Conservation (phyloP, 805 yeast genomes). For the Ogataea chonburiensis region DNA sequence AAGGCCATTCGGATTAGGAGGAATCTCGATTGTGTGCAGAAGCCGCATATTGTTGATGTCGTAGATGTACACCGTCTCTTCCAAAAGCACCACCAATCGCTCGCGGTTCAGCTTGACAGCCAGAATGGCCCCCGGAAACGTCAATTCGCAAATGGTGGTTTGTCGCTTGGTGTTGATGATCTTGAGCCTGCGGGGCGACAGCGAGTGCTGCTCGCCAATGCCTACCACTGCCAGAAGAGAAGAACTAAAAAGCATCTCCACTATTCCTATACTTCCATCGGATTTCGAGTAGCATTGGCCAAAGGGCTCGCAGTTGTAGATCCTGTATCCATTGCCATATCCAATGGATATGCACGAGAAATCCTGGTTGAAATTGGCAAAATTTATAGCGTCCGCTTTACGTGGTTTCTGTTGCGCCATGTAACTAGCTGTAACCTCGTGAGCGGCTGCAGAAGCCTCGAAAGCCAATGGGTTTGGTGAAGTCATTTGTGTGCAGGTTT, state of each 20-base stretch:
- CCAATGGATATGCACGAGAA: slow-evolving; percentile 77
- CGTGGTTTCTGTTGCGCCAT: slow-evolving; percentile 13
- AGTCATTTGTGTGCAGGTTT: slow-evolving; percentile 8
- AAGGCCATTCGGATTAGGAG: slow-evolving; percentile 57
- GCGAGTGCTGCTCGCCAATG: slow-evolving; percentile 67
- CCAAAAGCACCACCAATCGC: slow-evolving; percentile 75
- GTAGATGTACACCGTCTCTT: slow-evolving; percentile 83
- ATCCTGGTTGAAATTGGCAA: slow-evolving; percentile 83
- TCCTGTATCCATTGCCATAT: slow-evolving; percentile 59
- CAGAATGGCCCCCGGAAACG: slow-evolving; percentile 78
- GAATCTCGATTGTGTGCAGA: slow-evolving; percentile 68
- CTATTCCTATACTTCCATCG: slow-evolving; percentile 66
- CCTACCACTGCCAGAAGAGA: slow-evolving; percentile 84
- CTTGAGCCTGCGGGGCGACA: slow-evolving; percentile 81
- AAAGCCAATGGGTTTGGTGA: slow-evolving; percentile 23
- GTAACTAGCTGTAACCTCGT: slow-evolving; percentile 16
- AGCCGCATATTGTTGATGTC: slow-evolving; percentile 89
- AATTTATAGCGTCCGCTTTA: slow-evolving; percentile 36
- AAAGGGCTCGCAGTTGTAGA: slow-evolving; percentile 84
- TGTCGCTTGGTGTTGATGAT: slow-evolving; percentile 76
- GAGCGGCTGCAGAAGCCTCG: slow-evolving; percentile 22
- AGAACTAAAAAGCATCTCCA: slow-evolving; percentile 90
- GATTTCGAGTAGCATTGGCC: slow-evolving; percentile 59
- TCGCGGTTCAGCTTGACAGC: slow-evolving; percentile 80
- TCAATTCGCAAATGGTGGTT: slow-evolving; percentile 79